Evolutionary conservation across 2,329 filamentous ascomycete genomes (phyloP).

Genomic region (Fusarium tuaranense): DNA sequence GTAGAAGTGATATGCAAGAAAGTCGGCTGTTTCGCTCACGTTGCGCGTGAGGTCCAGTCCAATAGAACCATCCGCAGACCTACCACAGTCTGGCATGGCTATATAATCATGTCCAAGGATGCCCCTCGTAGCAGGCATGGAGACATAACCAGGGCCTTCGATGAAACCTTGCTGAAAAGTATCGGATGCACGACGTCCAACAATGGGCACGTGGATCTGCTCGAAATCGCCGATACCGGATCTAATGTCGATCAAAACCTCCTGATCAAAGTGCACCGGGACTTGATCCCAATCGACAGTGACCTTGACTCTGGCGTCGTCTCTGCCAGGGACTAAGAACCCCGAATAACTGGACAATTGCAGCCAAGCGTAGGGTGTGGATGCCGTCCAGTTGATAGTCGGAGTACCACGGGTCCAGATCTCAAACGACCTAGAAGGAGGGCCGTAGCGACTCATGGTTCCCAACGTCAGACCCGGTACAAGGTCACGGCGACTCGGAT

Average conservation of each 20-base stretch:
- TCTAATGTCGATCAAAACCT: constrained; percentile 46
- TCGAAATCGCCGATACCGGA: constrained; percentile 54
- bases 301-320: constrained; percentile 32
- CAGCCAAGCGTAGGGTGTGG: constrained; percentile 62
- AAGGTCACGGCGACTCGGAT: constrained; percentile 52
- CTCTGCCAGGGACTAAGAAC: constrained; percentile 55
- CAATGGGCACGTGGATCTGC: constrained; percentile 66
- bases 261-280: constrained; percentile 46
- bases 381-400: constrained; percentile 65
- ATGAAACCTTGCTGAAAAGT: constrained; percentile 69
- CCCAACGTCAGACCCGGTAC: constrained; percentile 72
- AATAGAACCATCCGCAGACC: constrained; percentile 22
- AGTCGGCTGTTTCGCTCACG: fast-evolving
- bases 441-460: constrained; percentile 69
- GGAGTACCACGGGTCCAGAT: constrained; percentile 70
- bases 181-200: constrained; percentile 59
- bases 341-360: constrained; percentile 63
- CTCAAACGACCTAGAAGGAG: constrained; percentile 69
- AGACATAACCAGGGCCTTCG: constrained; percentile 66
- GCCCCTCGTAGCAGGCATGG: constrained; percentile 26
- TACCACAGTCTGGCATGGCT: constrained; percentile 24
- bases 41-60: background rate
- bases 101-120: constrained; percentile 6
- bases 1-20: constrained; percentile 27
- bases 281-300: constrained; percentile 51